Evolutionary conservation across 768 basidiomycete species (phyloP), one percentile per base, ranked within the genome.

Genomic region (Lyophyllum semitale): DNA sequence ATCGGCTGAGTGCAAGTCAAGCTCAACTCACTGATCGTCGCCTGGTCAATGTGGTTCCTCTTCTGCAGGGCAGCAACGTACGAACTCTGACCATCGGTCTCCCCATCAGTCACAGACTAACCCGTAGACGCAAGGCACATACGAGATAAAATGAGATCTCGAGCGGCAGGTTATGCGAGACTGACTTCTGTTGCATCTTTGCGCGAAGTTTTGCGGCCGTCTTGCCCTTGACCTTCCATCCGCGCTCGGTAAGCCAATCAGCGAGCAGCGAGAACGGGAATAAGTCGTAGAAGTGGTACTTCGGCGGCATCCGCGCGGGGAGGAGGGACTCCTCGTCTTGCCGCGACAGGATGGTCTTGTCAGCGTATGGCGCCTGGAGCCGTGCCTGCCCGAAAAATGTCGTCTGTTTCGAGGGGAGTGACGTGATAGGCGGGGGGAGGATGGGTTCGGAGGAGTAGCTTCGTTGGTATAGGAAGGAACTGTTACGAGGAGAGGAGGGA

Each of bases 101-200:
- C 26, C 29, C 27, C 26, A n/a, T 18, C 44, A 17, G 43, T n/a
- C n/a, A 27, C 9, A 22, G 8, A 48, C 8, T 23, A 22, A 26
- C 17, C 29, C 5, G 20, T 4, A 8, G n/a, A n/a, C n/a, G n/a
- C n/a, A n/a, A n/a, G n/a, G n/a, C n/a, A n/a, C 37, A 66, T 81
- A 86, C 87, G 51, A 88, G 65, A 68, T 89, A 89, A 48, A 89
- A 68, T 7, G 85, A 84, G 49, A 89, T 77, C 67, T 89, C 88
- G 56, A 88, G 69, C 2, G 88, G 88, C 46, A 88, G 61, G 62
- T 89, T 89, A 59, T 85, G 86, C 33, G 77, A 79, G n/a, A 77
- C 71, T 12, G 70, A 66, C 45, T 73, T 70, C 54, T 73, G 71
- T 51, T 69, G 69, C 66, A 84, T 67, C 64, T 73, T 77, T 9